Evolutionary conservation across 805 yeast species (phyloP).

Genomic region (Kluyveromyces dobzhanskii): DNA sequence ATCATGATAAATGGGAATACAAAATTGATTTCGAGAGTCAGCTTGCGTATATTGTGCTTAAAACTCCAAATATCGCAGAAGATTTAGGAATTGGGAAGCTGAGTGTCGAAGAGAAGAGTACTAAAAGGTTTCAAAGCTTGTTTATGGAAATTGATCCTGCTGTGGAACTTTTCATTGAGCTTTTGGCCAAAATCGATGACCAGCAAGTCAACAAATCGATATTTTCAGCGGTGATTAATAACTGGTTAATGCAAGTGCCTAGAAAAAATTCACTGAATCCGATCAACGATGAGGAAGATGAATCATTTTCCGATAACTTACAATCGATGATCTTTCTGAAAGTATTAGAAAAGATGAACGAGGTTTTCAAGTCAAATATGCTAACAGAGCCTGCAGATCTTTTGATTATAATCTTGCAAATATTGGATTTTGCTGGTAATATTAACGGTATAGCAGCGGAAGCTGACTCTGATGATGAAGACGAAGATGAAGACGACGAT

Average conservation of each 20-base stretch:
- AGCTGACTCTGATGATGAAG: conserved; percentile 28
- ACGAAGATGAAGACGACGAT: conserved; percentile 11
- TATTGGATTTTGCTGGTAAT: conserved; percentile 24
- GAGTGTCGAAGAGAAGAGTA: conserved; percentile 4
- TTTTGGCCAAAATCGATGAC: conserved; percentile 45
- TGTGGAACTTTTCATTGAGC: conserved; percentile 32
- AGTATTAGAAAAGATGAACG: conserved; percentile 53
- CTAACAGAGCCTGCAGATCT: conserved; percentile 43
- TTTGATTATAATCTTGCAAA: conserved; percentile 38
- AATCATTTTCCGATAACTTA: conserved; percentile 40
- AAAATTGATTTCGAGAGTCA: conserved; percentile 30
- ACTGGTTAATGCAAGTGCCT: conserved; percentile 37
- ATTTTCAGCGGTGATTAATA: conserved; percentile 44
- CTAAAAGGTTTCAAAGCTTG: conserved; percentile 23
- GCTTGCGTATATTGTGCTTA: conserved; percentile 25
- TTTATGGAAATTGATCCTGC: conserved; percentile 39
- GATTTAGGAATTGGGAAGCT: conserved; percentile 3
- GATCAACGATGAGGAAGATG: conserved; percentile 10
- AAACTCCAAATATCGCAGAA: conserved; percentile 1
- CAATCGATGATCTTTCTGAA: conserved; percentile 50
- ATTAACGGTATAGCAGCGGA: conserved; percentile 18
- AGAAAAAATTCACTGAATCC: conserved; percentile 5
- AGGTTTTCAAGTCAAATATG: conserved; percentile 45
- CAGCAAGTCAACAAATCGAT: conserved; percentile 33
- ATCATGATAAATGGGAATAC: conserved; percentile 32